Base-by-base conservation (phyloP, 108 stramenopile species). In the Nitzschia sp. region DNA sequence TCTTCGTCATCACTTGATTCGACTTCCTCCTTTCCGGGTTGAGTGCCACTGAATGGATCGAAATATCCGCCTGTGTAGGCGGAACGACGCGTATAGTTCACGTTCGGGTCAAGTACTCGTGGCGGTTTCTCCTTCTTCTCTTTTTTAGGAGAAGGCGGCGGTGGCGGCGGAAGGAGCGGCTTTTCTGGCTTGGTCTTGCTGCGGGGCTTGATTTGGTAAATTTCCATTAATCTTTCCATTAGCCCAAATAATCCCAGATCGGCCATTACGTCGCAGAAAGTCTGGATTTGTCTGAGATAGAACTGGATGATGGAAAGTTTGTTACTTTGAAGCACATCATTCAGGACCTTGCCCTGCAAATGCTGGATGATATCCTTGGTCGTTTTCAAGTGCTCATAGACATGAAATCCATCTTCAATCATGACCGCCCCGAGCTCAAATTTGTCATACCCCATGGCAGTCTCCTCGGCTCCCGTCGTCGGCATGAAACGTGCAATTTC, bases 231-330 rank as follows among this genome's bases (percentile, higher is more conserved):
- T 27, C 32, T 13, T 17, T 68, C 54, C 67, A 68, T 68, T 21
- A 68, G 67, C 21, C 33, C 27, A 34, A 68, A 75, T 6, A 75
- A 54, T 34, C 63, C 63, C 5, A 75, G 59, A 46, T 75, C 74
- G 1, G 66, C 66, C 64, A 75, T 65, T 1, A 75, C 47, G 35
- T 64, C 74, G 57, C 66, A 67, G 58, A 75, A 75, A 15, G 25
- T 46, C 8, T 57, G 19, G 33, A 75, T 54, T 23, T 75, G 64
- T 23, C 67, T 31, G 23, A 68, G 15, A 28, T 57, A 68, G 55
- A 56, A 68, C 25, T 68, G 54, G 54, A 68, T 46, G 19, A 68
- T 57, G 31, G 64, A 65, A 2, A 23, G 27, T 29, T 65, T 49
- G 33, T 65, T 68, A 8, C 25, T 29, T 31, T 51, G 59, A 19